A percentile compares a stretch with the other conserved stretches of the same genome.
Evolutionary conservation across 2,329 filamentous ascomycete species (phyloP).

Genomic region (Diaporthe caulivora): DNA sequence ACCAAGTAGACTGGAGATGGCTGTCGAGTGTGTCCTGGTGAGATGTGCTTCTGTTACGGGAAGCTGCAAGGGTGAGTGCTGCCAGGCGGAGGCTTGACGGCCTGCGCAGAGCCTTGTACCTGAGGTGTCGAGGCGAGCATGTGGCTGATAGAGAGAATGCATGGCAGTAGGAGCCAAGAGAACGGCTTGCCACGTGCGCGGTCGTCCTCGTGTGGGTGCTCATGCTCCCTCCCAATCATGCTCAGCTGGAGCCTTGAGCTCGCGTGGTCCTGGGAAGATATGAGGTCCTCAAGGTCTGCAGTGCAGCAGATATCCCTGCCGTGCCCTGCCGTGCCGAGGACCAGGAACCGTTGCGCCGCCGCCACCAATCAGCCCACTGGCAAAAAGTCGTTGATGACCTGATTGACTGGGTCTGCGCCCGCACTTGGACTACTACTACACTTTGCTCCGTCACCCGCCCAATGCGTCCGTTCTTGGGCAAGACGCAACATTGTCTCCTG

Average conservation of each 20-base stretch:
- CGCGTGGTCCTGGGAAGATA: neutral
- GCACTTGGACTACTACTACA: neutral
- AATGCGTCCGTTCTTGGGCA: neutral
- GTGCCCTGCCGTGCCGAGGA: slow-evolving; percentile 26
- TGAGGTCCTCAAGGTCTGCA: neutral
- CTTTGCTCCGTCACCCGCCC: neutral
- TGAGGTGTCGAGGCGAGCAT: neutral
- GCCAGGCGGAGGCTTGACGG: neutral
- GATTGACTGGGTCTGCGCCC: neutral
- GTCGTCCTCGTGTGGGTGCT: neutral
- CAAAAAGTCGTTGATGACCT: slow-evolving; percentile 39
- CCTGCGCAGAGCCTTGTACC: neutral
- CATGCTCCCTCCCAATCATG: neutral
- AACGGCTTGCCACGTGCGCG: neutral
- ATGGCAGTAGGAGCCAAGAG: neutral
- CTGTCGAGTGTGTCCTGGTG: neutral
- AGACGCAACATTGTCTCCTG: neutral
- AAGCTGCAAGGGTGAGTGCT: neutral
- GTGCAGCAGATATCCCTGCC: neutral
- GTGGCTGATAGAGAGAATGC: neutral
- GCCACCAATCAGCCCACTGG: slow-evolving; percentile 36
- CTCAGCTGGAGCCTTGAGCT: neutral
- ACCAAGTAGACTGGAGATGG: neutral
- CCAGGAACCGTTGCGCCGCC: neutral
- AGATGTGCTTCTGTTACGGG: neutral